These are phyloP conservation scores for Lentinula edodes DNA, from an alignment of 768 basidiomycete genomes.

Conservation along the genomic window DNA sequence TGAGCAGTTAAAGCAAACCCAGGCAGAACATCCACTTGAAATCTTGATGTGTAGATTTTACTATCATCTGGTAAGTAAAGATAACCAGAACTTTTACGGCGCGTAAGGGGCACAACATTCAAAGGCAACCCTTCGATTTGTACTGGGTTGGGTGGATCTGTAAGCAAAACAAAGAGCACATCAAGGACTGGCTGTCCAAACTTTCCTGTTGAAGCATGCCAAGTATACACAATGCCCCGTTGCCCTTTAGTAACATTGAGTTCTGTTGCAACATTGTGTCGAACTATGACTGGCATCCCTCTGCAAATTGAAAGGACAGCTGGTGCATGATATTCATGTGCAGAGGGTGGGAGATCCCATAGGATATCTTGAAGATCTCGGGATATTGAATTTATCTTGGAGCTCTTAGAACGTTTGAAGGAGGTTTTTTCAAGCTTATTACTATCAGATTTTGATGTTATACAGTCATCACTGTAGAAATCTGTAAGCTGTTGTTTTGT, in stretches of 20 bases:
- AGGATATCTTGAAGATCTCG: conserved; percentile 10
- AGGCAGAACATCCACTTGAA: conserved; percentile 11
- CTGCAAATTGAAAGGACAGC: conserved; percentile 23
- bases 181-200: conserved; percentile 20
- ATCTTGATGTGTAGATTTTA: conserved; percentile 9
- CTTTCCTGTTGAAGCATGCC: conserved; percentile 15
- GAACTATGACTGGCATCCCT: conserved; percentile 28
- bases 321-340: conserved; percentile 15
- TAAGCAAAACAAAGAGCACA: conserved; percentile 23
- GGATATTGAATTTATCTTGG: background rate
- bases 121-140: conserved; percentile 19
- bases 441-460: background rate
- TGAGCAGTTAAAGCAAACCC: conserved; percentile 5
- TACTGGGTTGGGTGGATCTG: conserved; percentile 16
- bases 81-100: conserved; percentile 1
- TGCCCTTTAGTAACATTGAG: conserved; percentile 30
- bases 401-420: no score
- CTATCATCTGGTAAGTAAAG: conserved; percentile 15
- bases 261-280: conserved; percentile 25
- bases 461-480: conserved; percentile 24
- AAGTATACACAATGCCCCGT: conserved; percentile 24
- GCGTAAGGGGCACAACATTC: conserved; percentile 26
- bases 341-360: conserved; percentile 11
- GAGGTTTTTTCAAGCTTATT: no score
- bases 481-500: conserved; percentile 15